A percentile compares a stretch with the other conserved stretches of the same genome.
Evolutionary conservation across 169 alveolate species (phyloP).

Genomic region (Nephromyces sp.): DNA sequence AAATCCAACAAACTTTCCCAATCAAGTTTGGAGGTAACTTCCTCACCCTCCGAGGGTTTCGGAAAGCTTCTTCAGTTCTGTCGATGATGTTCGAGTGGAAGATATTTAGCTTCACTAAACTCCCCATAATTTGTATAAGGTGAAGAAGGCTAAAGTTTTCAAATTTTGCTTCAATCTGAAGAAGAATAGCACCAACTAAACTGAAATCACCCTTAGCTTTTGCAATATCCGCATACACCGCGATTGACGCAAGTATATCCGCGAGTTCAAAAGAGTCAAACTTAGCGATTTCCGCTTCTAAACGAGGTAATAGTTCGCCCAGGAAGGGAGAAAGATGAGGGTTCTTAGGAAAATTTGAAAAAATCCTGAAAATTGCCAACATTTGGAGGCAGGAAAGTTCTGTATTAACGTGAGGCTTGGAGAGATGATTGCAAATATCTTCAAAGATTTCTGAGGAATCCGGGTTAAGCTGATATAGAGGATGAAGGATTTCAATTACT

Average conservation of each 20-base stretch:
- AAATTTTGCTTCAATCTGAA: not conserved
- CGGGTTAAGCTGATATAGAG: not conserved
- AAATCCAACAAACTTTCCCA: constrained; percentile 8
- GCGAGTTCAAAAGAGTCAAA: constrained; percentile 8
- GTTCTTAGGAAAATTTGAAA: not conserved
- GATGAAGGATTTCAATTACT: not conserved
- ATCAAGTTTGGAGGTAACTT: constrained; percentile 9
- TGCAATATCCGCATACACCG: not conserved
- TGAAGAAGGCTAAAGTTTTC: not conserved
- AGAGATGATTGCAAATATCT: not conserved
- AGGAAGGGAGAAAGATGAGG: not conserved
- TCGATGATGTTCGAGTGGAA: not conserved
- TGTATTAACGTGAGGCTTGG: not conserved
- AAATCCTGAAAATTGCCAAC: not conserved
- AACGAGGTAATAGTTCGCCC: not conserved
- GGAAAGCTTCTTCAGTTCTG: not conserved
- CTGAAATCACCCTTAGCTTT: not conserved
- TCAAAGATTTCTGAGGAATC: not conserved
- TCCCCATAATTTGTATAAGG: not conserved
- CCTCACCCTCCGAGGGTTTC: not conserved
- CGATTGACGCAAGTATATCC: constrained; percentile 1
- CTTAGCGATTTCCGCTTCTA: not conserved
- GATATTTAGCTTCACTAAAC: not conserved
- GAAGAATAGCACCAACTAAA: not conserved
- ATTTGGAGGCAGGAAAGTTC: not conserved